Conservation (phyloP, 2,329 filamentous ascomycete species). For the Malbranchea cinnamomea region DNA sequence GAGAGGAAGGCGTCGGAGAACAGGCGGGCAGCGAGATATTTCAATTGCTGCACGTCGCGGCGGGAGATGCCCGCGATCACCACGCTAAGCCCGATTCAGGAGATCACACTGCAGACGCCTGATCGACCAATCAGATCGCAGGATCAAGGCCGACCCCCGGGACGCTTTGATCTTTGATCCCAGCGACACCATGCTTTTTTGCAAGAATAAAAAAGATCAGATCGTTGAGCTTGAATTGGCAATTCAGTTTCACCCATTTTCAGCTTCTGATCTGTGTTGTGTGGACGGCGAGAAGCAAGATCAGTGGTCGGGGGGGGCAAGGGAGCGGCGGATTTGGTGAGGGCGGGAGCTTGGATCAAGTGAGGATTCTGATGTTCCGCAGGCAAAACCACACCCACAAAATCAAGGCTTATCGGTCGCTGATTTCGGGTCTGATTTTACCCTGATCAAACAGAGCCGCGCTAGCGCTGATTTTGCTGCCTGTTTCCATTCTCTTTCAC, state of each 20-base stretch:
- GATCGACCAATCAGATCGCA: conserved; percentile 22
- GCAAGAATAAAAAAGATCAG: neutral
- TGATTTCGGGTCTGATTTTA: conserved; percentile 20
- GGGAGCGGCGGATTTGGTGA: conserved; percentile 1
- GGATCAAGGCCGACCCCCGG: conserved; percentile 17
- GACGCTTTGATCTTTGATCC: conserved; percentile 5
- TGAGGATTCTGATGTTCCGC: conserved; percentile 6
- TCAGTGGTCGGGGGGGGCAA: no score
- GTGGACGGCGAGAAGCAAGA: conserved; percentile 3
- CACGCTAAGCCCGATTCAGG: conserved; percentile 13
- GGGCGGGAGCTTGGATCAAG: conserved; percentile 3
- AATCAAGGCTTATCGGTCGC: conserved; percentile 20
- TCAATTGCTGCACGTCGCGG: conserved; percentile 19
- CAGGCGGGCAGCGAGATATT: conserved; percentile 23
- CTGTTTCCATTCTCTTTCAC: conserved; percentile 11
- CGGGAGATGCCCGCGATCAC: conserved; percentile 21
- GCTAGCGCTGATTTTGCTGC: conserved; percentile 4
- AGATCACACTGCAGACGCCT: conserved; percentile 1
- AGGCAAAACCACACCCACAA: conserved; percentile 15
- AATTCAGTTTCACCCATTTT: neutral
- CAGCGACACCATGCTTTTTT: neutral
- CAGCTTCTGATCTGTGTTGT: conserved; percentile 6
- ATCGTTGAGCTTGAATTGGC: neutral
- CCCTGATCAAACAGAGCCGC: conserved; percentile 13
- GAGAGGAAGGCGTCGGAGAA: conserved; percentile 12